These are phyloP conservation scores for Toxoplasma gondii DNA, from an alignment of 169 alveolate genomes.

Conservation along the genomic window DNA sequence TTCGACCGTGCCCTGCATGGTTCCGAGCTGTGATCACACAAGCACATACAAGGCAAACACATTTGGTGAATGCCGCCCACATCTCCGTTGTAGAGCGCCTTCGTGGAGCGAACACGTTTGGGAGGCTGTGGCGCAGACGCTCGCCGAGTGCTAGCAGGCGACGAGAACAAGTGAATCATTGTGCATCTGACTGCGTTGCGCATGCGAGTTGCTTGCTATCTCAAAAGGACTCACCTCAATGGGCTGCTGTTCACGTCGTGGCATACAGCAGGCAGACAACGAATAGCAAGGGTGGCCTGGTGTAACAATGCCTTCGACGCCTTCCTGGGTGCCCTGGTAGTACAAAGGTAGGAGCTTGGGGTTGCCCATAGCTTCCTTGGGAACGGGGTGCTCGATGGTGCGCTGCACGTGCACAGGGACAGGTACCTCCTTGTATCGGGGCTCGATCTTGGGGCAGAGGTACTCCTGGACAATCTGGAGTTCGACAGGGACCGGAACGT, in stretches of 20 bases:
- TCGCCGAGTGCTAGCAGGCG: not conserved
- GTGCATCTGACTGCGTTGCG: not conserved
- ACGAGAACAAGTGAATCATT: not conserved
- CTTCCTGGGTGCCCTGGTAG: constrained; percentile 68
- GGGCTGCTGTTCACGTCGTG: constrained; percentile 57
- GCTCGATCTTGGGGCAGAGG: constrained; percentile 89
- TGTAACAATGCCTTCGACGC: constrained; percentile 50
- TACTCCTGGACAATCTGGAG: constrained; percentile 90
- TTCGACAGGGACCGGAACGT: constrained; percentile 93
- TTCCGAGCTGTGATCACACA: constrained; percentile 1
- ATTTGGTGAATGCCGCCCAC: not conserved
- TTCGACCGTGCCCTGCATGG: constrained; percentile 65
- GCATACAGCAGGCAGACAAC: constrained; percentile 62
- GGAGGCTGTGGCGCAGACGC: too few relatives aligned
- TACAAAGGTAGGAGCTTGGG: constrained; percentile 72
- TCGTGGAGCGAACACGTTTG: not conserved
- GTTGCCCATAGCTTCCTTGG: constrained; percentile 80
- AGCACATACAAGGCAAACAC: not conserved
- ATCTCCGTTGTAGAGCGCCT: not conserved
- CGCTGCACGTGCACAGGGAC: constrained; percentile 92
- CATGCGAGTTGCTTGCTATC: not conserved
- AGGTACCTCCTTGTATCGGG: constrained; percentile 90
- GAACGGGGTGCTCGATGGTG: constrained; percentile 90
- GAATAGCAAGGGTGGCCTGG: constrained; percentile 66
- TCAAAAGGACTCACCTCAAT: not conserved